Evolutionary conservation across 1,284 basidiomycete genomes (phyloP), one percentile per base, ranked within the genome.

Genomic region (Lentinus polychrous): DNA sequence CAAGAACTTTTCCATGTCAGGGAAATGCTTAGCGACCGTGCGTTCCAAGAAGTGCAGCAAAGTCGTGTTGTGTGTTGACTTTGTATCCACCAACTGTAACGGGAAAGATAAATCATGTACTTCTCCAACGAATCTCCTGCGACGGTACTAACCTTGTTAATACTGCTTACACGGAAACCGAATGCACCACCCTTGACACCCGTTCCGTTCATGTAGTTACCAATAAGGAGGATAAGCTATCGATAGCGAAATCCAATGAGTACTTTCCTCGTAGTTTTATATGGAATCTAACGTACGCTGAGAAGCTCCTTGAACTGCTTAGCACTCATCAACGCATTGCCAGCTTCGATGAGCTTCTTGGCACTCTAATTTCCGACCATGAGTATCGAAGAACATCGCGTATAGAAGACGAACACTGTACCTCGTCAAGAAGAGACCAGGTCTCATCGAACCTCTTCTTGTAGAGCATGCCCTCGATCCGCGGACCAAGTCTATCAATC

Each of bases 171-270:
- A 61, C 91, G 86, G 80, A 99, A 99, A 49, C 95, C 95, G 60
- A 93, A 96, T 0, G 96, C 96, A 23, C 94, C 95, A 52, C 95
- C 95, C 64, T 97, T 97, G 60, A 94, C 81, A 53, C 94, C 94
- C 37, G 92, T 91, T 20, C 94, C 93, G 64, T 99, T 99, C 83
- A 99, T 93, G 65, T 93, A 99, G 66, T 99, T 99, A 52, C 95
- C 95, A 61, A 99, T 83, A 57, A 96, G 79, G 10, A 99, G 79
- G 55, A 99, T 95, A 41, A 97, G 75, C 88, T 93, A 53, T 6
- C 43, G 43, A 40, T 17, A 15, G 36, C 17, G 24, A 34, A 7
- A 12, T 20, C 51, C 43, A 41, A 36, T 8, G 31, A 7, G 14
- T 27, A 10, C 10, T 4, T 4, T 27, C 27, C 27, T n/a, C n/a